A percentile compares a stretch with the other conserved stretches of the same genome.
Evolutionary conservation across 345 rosid species (phyloP).

Genomic region (Geranium rotundifolium): DNA sequence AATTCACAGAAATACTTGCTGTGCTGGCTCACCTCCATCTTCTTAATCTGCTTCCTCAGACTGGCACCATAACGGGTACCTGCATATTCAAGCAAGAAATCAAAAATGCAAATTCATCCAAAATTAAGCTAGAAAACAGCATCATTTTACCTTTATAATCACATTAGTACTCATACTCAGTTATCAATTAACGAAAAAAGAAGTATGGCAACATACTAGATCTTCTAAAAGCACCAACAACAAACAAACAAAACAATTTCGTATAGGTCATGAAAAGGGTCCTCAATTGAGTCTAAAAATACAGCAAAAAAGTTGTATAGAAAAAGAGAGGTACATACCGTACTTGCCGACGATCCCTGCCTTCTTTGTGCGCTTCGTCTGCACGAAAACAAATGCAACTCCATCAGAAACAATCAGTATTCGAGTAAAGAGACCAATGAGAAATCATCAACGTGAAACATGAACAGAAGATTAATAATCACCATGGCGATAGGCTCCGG

Average conservation of each 20-base stretch:
- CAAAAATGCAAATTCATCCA: neutral
- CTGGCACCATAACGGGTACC: slow-evolving; percentile 78
- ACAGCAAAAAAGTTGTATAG: too few relatives aligned
- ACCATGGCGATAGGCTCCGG: neutral
- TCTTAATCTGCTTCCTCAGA: slow-evolving; percentile 68
- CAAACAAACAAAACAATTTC: too few relatives aligned
- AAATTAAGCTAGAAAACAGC: too few relatives aligned
- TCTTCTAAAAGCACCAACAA: too few relatives aligned
- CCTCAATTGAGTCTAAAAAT: too few relatives aligned
- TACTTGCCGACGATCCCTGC: slow-evolving; percentile 58
- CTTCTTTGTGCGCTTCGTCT: slow-evolving; percentile 66
- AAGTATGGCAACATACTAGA: too few relatives aligned
- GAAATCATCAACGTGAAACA: neutral
- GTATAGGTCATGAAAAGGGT: too few relatives aligned
- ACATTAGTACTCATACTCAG: too few relatives aligned
- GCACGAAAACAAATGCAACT: slow-evolving; percentile 1
- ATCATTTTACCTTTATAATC: too few relatives aligned
- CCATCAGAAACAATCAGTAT: neutral
- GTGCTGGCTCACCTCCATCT: slow-evolving; percentile 73
- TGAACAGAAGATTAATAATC: neutral
- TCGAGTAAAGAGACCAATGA: neutral
- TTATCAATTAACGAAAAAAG: too few relatives aligned
- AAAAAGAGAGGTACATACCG: slow-evolving; percentile 14
- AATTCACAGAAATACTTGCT: slow-evolving; percentile 71
- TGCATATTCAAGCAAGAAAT: neutral